Evolutionary conservation across 1,284 basidiomycete genomes (phyloP), one percentile per base, ranked within the genome.

Genomic region (Microbotryum silenes-acaulis): DNA sequence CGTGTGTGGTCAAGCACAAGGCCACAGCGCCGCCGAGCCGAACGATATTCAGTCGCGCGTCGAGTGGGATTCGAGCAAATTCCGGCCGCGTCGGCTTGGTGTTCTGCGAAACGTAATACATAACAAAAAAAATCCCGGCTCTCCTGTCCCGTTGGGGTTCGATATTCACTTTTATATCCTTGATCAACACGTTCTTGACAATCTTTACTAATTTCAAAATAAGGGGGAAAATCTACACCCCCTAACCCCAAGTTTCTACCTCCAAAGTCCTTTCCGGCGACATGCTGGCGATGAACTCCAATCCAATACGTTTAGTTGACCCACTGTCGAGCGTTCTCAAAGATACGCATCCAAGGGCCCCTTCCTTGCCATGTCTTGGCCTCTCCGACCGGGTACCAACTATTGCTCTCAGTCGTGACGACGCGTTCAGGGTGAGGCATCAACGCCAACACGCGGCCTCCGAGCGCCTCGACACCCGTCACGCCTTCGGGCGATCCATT

Each of bases 271-370:
- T 50, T 29, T n/a, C 12, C 48, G 48, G 12, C 12, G 48, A 14
- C 16, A 6, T 50, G 9, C 14, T n/a, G 16, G 37, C 37, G 10
- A 20, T 9, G 14, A 48, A 16, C 48, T 27, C 48, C 10, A n/a
- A 12, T 10, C 16, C 21, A n/a, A 14, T 33, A 53, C 6, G 29
- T 47, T 48, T 64, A 73, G 6, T 62, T 74, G 21, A 77, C 74
- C 73, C 75, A 82, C 56, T 67, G 71, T 60, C 79, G 76, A 1
- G 90, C 93, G 74, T 86, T 97, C 78, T 92, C 88, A 83, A 97
- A 98, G 75, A 97, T 77, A 73, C 82, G 85, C 78, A 96, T 92
- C 94, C 94, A 98, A 2, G 94, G 94, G 1, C 91, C 93, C 53
- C 81, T 79, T n/a, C 84, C 83, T 62, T 82, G 78, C 83, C 85